These are phyloP conservation scores for Candida insectalens DNA, from an alignment of 805 yeast genomes.

Conservation along the genomic window DNA sequence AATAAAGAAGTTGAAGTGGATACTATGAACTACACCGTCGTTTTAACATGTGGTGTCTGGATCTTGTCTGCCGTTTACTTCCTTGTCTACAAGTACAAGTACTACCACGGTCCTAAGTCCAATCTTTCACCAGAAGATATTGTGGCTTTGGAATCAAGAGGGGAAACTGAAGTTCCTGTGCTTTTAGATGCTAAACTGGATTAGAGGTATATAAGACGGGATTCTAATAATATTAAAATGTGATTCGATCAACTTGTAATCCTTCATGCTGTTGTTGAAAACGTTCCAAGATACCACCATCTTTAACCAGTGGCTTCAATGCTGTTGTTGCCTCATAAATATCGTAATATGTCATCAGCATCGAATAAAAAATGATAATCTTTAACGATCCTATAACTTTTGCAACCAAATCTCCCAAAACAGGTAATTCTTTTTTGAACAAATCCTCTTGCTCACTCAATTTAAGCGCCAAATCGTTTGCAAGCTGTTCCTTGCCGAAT, in stretches of 20 bases:
- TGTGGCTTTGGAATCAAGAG: not conserved
- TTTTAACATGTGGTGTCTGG: constrained; percentile 24
- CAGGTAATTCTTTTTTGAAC: constrained; percentile 39
- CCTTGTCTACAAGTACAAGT: constrained; percentile 15
- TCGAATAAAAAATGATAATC: constrained; percentile 27
- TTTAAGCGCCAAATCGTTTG: constrained; percentile 23
- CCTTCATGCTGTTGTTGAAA: constrained; percentile 2
- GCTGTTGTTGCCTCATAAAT: constrained; percentile 7
- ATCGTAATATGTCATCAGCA: constrained; percentile 24
- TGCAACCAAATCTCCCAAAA: constrained; percentile 28
- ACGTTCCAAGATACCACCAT: constrained; percentile 3
- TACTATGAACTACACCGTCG: constrained; percentile 28
- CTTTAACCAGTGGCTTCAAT: not conserved
- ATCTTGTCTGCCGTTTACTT: constrained; percentile 16
- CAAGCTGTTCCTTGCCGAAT: constrained; percentile 21
- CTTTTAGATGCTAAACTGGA: constrained; percentile 1
- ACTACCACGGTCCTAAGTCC: constrained; percentile 19
- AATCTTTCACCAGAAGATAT: constrained; percentile 9
- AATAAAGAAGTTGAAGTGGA: constrained; percentile 23
- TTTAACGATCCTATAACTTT: too few relatives aligned
- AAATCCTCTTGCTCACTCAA: constrained; percentile 28
- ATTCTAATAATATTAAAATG: too few relatives aligned
- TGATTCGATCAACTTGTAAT: too few relatives aligned
- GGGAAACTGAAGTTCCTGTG: constrained; percentile 2
- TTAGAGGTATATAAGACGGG: too few relatives aligned